These are phyloP conservation scores for Pseudogymnoascus sp. DNA, from an alignment of 2,329 filamentous ascomycete species.

Conservation along the genomic window DNA sequence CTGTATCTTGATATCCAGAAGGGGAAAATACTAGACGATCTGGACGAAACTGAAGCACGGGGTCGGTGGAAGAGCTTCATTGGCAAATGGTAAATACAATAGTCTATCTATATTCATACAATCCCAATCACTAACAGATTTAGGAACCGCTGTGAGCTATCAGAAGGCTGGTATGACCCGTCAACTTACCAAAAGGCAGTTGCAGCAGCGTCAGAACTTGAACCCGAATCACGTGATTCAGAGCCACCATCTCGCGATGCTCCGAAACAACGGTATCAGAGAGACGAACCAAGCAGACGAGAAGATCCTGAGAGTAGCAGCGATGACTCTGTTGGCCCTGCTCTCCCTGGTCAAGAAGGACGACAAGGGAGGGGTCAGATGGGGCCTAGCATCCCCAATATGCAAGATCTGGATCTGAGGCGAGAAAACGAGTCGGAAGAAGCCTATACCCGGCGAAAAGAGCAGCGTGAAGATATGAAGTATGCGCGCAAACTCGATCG, in stretches of 20 bases:
- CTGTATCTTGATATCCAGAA: conserved; percentile 88
- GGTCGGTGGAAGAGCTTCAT: conserved; percentile 93
- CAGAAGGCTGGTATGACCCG: conserved; percentile 90
- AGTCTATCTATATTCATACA: neutral
- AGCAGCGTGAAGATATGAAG: conserved; percentile 41
- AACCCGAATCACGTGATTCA: conserved; percentile 9
- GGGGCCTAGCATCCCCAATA: conserved; percentile 58
- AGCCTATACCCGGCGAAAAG: conserved; percentile 31
- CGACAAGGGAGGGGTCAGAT: conserved; percentile 22
- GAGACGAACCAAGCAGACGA: neutral
- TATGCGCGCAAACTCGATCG: conserved; percentile 56
- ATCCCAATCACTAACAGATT: conserved; percentile 34
- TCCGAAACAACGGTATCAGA: conserved; percentile 11
- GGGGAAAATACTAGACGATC: conserved; percentile 54
- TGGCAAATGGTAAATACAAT: conserved; percentile 61
- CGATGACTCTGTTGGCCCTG: conserved; percentile 38
- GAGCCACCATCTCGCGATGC: conserved; percentile 1
- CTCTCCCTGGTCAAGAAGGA: conserved; percentile 31
- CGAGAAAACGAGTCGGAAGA: conserved; percentile 41
- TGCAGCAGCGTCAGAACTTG: conserved; percentile 15
- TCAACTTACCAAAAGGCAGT: conserved; percentile 37
- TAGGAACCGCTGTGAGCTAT: conserved; percentile 77
- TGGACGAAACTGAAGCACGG: conserved; percentile 66
- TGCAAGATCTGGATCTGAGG: conserved; percentile 63
- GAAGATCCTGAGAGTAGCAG: conserved; percentile 11